A percentile compares a stretch with the other conserved stretches of the same genome.
These are phyloP conservation scores for Mucor mucedo DNA, from an alignment of 371 early-diverging fungal genomes.

Conservation along the genomic window DNA sequence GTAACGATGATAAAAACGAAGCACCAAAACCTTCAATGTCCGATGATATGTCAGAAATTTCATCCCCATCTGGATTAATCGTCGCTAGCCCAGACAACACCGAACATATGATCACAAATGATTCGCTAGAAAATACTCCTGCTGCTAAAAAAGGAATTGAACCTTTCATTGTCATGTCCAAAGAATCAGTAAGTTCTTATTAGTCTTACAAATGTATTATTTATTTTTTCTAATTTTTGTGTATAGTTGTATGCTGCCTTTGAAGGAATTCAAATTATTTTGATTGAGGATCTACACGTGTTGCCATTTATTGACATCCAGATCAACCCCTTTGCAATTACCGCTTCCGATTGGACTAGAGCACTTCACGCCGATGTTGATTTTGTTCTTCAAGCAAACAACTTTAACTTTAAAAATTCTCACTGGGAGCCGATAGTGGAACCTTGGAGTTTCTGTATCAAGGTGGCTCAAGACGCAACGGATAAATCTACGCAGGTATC, in stretches of 20 bases:
- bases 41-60: conserved; percentile 13
- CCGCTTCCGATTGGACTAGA: conserved; percentile 77
- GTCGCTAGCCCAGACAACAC: background rate
- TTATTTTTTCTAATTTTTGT: background rate
- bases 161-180: conserved; percentile 54
- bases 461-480: conserved; percentile 36
- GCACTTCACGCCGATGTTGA: conserved; percentile 72
- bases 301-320: conserved; percentile 80
- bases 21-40: conserved; percentile 16
- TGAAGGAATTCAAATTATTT: conserved; percentile 69
- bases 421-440: conserved; percentile 94
- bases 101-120: background rate
- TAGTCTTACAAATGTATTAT: background rate
- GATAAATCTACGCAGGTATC: conserved; percentile 45
- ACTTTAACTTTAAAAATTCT: conserved; percentile 86
- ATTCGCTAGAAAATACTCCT: background rate
- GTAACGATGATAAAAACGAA: conserved; percentile 13
- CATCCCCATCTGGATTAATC: background rate
- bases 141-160: conserved; percentile 26
- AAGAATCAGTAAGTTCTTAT: conserved; percentile 43
- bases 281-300: conserved; percentile 83
- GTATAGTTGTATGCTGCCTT: conserved; percentile 49
- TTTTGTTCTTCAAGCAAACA: conserved; percentile 77
- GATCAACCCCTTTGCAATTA: conserved; percentile 68
- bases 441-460: conserved; percentile 66